Evolutionary conservation across 768 basidiomycete genomes (phyloP).

Genomic region (Lactarius akahatsu): DNA sequence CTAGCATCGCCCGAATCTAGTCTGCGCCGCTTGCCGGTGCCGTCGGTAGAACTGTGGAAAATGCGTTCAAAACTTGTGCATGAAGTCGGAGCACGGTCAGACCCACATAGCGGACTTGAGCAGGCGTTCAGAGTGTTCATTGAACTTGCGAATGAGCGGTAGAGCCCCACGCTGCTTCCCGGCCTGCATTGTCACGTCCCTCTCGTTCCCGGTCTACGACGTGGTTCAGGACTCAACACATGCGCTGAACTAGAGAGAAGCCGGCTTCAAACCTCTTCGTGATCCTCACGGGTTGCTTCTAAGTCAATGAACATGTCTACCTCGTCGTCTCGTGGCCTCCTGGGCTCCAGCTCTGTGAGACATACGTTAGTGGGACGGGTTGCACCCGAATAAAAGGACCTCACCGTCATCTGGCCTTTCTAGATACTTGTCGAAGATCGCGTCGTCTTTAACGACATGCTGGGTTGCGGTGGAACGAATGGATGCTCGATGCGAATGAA

Average conservation of each 20-base stretch:
- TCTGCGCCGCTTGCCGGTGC: constrained; percentile 61
- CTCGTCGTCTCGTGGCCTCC: constrained; percentile 58
- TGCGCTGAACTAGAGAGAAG: constrained; percentile 5
- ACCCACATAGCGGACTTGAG: constrained; percentile 74
- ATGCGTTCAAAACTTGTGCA: constrained; percentile 10
- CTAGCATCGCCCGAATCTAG: constrained; percentile 41
- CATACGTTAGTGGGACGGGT: neutral
- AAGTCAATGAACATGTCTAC: constrained; percentile 83
- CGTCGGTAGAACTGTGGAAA: constrained; percentile 43
- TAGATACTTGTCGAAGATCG: constrained; percentile 95
- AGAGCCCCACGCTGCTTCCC: constrained; percentile 85
- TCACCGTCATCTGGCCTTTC: constrained; percentile 93
- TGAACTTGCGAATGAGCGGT: constrained; percentile 94
- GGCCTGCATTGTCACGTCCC: constrained; percentile 94
- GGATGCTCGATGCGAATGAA: constrained; percentile 92
- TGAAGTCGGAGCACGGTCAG: constrained; percentile 14
- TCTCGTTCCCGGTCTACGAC: constrained; percentile 78
- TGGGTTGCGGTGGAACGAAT: constrained; percentile 83
- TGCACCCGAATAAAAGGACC: constrained; percentile 29
- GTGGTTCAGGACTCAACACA: constrained; percentile 9
- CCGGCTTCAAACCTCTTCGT: constrained; percentile 62
- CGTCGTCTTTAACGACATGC: constrained; percentile 84
- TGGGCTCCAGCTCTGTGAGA: constrained; percentile 70
- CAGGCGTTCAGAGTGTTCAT: constrained; percentile 92
- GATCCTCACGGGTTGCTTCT: constrained; percentile 87